These are phyloP conservation scores for Lipomyces oligophaga DNA, from an alignment of 805 yeast species.

Conservation along the genomic window DNA sequence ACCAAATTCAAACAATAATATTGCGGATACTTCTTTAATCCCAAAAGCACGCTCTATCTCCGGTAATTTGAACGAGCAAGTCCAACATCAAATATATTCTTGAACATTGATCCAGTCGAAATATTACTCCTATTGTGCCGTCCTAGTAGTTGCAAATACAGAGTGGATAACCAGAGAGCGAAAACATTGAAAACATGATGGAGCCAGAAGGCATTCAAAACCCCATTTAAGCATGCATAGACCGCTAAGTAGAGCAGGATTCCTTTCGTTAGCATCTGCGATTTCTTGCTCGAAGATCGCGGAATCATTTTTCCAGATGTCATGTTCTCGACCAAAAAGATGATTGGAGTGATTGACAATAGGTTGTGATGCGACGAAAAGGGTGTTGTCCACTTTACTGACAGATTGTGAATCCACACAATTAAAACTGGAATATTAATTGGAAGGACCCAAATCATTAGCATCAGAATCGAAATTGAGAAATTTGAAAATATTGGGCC, in stretches of 20 bases:
- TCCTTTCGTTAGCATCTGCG: conserved; percentile 38
- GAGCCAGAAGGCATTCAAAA: conserved; percentile 75
- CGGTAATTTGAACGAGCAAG: no score
- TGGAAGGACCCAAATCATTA: conserved; percentile 77
- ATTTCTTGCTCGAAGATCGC: conserved; percentile 32
- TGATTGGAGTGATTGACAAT: conserved; percentile 69
- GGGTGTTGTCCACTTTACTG: conserved; percentile 76
- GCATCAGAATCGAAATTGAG: conserved; percentile 56
- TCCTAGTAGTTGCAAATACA: conserved; percentile 18
- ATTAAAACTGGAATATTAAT: conserved; percentile 72
- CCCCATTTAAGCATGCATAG: conserved; percentile 69
- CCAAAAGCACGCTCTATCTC: no score
- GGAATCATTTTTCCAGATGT: conserved; percentile 50
- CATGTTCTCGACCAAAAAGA: conserved; percentile 55
- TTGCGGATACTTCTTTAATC: no score
- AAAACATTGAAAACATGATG: conserved; percentile 70
- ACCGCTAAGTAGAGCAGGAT: conserved; percentile 52
- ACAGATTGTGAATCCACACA: conserved; percentile 76
- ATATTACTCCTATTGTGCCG: no score
- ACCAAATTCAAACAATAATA: no score
- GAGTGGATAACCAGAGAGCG: conserved; percentile 28
- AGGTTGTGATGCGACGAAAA: conserved; percentile 84
- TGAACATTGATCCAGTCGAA: no score
- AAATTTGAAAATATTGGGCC: conserved; percentile 48
- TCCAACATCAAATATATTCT: no score